Evolutionary conservation across 352 stramenopile genomes (phyloP), one percentile per base, ranked within the genome.

Genomic region (Globisporangium radiosum): DNA sequence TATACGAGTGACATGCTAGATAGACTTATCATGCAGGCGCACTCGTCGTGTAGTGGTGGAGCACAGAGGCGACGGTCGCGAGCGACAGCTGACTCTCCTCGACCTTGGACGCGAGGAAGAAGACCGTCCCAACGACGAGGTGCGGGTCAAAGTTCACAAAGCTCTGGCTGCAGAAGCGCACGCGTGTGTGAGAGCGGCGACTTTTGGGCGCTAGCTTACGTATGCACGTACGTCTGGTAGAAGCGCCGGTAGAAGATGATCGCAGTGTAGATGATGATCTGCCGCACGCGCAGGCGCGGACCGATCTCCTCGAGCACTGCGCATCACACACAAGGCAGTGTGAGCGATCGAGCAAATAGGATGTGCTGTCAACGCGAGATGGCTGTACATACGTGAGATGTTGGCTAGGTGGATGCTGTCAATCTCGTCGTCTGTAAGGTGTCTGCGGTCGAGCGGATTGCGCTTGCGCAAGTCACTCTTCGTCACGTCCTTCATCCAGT

Each of bases 191-290:
- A 33, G 25, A 33, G 25, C 25, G 25, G 25, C 25, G 25, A 33
- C 25, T 33, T 33, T 33, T 33, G 25, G 25, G 25, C 1, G 25
- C 25, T 33, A 33, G 25, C 25, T 10, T 39, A n/a, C 11, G 43
- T 1, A 50, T 37, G 25, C 4, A 39, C 69, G 17, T 81, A 94
- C 86, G 78, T 90, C 47, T 92, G 83, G 54, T 93, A 95, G 66
- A 95, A 95, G n/a, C 86, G 82, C 14, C 85, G 81, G 55, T 95
- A 95, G 66, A 95, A 92, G 57, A 95, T 81, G 64, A 95, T 90
- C 14, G 86, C 86, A 7, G 86, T 94, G 76, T 92, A 94, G 71
- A 95, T 95, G 71, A 95, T 92, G 65, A 94, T 91, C 69, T 95
- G 86, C 47, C 85, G 85, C 44, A 95, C 81, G 42, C 85, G 81